phyloP scores from a whole-genome alignment of 306 rosid species.

The Ochetophila trinervis region DNA sequence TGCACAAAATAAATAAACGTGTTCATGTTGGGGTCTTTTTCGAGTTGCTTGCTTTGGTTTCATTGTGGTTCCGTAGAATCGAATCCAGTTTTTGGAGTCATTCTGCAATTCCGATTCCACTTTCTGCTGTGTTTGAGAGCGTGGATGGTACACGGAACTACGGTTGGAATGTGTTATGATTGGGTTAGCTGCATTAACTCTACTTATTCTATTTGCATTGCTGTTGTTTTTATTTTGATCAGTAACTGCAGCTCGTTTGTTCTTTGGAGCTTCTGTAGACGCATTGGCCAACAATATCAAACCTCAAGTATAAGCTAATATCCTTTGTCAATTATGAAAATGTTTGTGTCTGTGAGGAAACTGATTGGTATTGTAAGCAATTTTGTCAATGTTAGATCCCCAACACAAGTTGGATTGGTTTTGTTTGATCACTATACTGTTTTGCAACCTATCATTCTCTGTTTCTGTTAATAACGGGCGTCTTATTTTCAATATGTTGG shows the following conservation, averaged over 20 bases:
- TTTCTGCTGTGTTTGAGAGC: slow-evolving; percentile 7
- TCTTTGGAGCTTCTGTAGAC: neutral
- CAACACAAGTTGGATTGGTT: neutral
- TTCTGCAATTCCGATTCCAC: slow-evolving; percentile 8
- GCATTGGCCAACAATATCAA: neutral
- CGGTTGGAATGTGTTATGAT: neutral
- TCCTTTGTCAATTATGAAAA: neutral
- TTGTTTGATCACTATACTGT: neutral
- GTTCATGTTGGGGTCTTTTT: slow-evolving; percentile 4
- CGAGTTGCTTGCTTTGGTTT: slow-evolving; percentile 21
- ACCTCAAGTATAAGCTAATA: neutral
- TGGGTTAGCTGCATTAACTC: slow-evolving; percentile 1
- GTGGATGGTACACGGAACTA: neutral
- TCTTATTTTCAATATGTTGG: neutral
- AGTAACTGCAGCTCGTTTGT: neutral
- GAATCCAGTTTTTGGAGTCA: slow-evolving; percentile 8
- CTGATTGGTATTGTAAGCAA: neutral
- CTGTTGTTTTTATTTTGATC: slow-evolving; percentile 18
- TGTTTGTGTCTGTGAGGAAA: neutral
- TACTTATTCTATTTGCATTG: neutral
- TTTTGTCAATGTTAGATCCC: neutral
- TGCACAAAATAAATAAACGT: slow-evolving; percentile 15
- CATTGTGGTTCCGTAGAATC: slow-evolving; percentile 2
- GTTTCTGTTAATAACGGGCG: neutral
- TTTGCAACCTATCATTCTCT: neutral